A percentile compares a stretch with the other conserved stretches of the same genome.
Conservation (phyloP, 805 yeast genomes). For the Barnettozyma californica region DNA sequence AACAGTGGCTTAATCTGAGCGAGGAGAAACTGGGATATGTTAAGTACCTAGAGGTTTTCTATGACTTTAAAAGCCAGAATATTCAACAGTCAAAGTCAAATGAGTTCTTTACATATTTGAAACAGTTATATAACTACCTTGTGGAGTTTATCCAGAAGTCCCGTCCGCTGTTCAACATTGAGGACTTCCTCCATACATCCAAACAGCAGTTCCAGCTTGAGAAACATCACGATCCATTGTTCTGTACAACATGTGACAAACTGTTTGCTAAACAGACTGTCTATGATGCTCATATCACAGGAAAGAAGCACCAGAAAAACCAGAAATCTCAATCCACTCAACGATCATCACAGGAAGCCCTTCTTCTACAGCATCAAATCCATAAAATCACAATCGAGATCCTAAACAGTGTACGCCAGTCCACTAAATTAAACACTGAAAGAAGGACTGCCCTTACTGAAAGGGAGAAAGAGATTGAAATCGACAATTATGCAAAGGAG, state of each 20-base stretch:
- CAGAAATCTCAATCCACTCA: slow-evolving; percentile 10
- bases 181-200: slow-evolving; percentile 21
- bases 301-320: slow-evolving; percentile 70
- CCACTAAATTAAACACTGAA: slow-evolving; percentile 58
- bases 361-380: slow-evolving; percentile 27
- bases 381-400: slow-evolving; percentile 30
- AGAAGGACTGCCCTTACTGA: slow-evolving; percentile 65
- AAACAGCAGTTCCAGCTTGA: slow-evolving; percentile 13
- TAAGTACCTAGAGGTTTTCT: slow-evolving; percentile 45
- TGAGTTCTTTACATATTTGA: slow-evolving; percentile 33
- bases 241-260: slow-evolving; percentile 62
- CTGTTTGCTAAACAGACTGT: slow-evolving; percentile 60
- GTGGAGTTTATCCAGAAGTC: slow-evolving; percentile 39
- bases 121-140: slow-evolving; percentile 45
- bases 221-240: slow-evolving; percentile 29
- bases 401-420: slow-evolving; percentile 27
- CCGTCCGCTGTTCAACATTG: slow-evolving; percentile 43
- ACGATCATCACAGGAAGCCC: slow-evolving; percentile 20
- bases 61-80: slow-evolving; percentile 31
- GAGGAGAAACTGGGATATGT: slow-evolving; percentile 37
- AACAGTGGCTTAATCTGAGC: slow-evolving; percentile 45
- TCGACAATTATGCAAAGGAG: slow-evolving; percentile 9
- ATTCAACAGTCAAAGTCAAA: slow-evolving; percentile 17
- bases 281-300: slow-evolving; percentile 60
- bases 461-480: slow-evolving; percentile 35